These are phyloP conservation scores for Metarhizium rileyi DNA, from an alignment of 2,329 filamentous ascomycete genomes.

Conservation along the genomic window DNA sequence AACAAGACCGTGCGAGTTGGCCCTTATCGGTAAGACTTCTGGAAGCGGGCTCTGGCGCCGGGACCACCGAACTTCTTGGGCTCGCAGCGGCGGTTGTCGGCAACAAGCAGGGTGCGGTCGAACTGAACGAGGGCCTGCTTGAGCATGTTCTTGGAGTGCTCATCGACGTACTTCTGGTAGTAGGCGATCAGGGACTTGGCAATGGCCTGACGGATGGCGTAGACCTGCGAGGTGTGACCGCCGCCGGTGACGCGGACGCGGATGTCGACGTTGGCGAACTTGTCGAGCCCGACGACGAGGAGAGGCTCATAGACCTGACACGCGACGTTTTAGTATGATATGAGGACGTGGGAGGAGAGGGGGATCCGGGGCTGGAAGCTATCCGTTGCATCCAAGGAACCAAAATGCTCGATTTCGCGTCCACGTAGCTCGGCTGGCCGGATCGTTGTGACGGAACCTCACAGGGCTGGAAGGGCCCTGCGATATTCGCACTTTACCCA, in stretches of 20 bases:
- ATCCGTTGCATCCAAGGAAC: no score
- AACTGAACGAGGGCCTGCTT: conserved; percentile 95
- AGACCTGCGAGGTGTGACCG: conserved; percentile 96
- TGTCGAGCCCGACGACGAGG: conserved; percentile 93
- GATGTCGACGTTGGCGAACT: conserved; percentile 95
- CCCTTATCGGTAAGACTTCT: conserved; percentile 97
- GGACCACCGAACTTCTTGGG: conserved; percentile 97
- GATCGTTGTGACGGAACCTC: no score
- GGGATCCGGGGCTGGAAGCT: not conserved
- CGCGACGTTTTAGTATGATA: not conserved
- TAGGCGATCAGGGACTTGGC: conserved; percentile 71
- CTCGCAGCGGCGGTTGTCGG: conserved; percentile 98
- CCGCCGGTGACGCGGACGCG: conserved; percentile 91
- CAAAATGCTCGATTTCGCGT: no score
- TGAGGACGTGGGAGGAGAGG: not conserved
- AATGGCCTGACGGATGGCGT: conserved; percentile 98
- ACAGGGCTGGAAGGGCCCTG: no score
- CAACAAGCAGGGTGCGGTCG: conserved; percentile 94
- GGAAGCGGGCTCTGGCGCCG: conserved; percentile 92
- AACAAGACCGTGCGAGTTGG: conserved; percentile 6
- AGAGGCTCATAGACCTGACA: conserved; percentile 90
- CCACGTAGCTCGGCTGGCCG: no score
- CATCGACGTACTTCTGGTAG: conserved; percentile 99
- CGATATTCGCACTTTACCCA: no score
- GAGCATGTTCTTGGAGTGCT: conserved; percentile 99